These are phyloP conservation scores for Eragrostis nindensis DNA, from an alignment of 176 grass and related monocot genomes.

Conservation along the genomic window DNA sequence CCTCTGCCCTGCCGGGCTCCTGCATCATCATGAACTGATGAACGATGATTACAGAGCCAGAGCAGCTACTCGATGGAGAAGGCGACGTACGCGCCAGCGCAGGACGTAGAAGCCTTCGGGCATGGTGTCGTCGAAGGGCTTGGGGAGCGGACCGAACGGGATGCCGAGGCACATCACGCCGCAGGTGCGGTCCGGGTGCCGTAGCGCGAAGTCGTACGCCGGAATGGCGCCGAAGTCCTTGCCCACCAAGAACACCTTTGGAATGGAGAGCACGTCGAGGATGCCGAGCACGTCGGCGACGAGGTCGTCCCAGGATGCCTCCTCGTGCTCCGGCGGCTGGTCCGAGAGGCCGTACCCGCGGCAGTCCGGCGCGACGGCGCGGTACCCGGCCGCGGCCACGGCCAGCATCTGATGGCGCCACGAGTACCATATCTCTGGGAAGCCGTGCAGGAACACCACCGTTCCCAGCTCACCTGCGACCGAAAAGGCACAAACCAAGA, in stretches of 20 bases:
- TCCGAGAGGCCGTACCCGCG: constrained; percentile 68
- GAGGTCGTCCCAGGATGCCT: no score
- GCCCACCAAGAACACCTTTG: no score
- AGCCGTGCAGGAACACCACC: constrained; percentile 65
- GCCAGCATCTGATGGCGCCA: constrained; percentile 72
- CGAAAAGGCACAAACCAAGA: background rate
- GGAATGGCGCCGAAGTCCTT: no score
- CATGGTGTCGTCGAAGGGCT: constrained; percentile 33
- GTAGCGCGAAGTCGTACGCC: no score
- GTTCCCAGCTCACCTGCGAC: constrained; percentile 42
- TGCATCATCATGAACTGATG: constrained; percentile 7
- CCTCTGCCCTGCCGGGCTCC: constrained; percentile 58
- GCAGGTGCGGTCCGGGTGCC: constrained; percentile 55
- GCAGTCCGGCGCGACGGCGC: constrained; percentile 58
- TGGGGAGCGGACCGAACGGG: constrained; percentile 41
- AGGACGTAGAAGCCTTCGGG: no score
- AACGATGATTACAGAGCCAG: no score
- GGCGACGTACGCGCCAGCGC: constrained; percentile 52
- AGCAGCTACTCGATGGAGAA: background rate
- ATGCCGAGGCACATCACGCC: constrained; percentile 63
- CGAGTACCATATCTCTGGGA: constrained; percentile 74
- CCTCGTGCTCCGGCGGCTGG: no score
- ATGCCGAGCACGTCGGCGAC: no score
- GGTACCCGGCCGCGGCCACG: constrained; percentile 56
- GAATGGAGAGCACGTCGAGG: no score